Percentiles rank a stretch among this genome's conserved stretches.
Conservation (phyloP, 495 filamentous ascomycete genomes). For the Ramalina intermedia region DNA sequence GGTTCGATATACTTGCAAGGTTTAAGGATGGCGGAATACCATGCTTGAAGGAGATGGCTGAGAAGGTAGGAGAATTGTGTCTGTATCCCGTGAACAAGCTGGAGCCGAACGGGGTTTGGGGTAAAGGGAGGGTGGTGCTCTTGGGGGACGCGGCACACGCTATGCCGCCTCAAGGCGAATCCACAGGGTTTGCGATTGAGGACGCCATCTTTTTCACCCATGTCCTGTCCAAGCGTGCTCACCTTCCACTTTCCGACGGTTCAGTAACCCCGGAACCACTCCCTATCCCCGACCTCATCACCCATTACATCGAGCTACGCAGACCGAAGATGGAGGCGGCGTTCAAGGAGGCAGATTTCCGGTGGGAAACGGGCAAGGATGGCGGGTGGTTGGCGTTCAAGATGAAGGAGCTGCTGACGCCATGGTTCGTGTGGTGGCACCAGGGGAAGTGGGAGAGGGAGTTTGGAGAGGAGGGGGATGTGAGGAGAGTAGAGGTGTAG, state of each 20-base stretch:
- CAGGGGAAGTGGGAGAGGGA: not conserved
- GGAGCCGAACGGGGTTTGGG: not conserved
- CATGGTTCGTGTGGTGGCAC: constrained; percentile 13
- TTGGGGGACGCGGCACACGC: not conserved
- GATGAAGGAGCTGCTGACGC: constrained; percentile 22
- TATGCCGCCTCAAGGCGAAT: not conserved
- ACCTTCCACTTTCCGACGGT: too few species aligned
- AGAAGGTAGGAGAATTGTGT: not conserved
- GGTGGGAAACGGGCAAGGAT: not conserved
- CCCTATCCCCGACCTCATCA: not conserved
- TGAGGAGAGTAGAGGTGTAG: not conserved
- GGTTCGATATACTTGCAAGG: not conserved
- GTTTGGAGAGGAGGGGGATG: not conserved
- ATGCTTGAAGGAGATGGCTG: not conserved
- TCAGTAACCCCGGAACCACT: not conserved
- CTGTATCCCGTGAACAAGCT: not conserved
- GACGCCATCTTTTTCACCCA: not conserved
- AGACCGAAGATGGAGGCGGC: not conserved
- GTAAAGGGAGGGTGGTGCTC: not conserved
- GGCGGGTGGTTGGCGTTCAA: constrained; percentile 12
- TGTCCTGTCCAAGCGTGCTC: not conserved
- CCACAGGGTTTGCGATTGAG: not conserved
- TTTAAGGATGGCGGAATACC: not conserved
- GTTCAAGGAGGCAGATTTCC: not conserved
- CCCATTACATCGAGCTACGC: not conserved